These are phyloP conservation scores for Bidens hawaiensis DNA, from an alignment of 140 eudicot species.

Conservation along the genomic window DNA sequence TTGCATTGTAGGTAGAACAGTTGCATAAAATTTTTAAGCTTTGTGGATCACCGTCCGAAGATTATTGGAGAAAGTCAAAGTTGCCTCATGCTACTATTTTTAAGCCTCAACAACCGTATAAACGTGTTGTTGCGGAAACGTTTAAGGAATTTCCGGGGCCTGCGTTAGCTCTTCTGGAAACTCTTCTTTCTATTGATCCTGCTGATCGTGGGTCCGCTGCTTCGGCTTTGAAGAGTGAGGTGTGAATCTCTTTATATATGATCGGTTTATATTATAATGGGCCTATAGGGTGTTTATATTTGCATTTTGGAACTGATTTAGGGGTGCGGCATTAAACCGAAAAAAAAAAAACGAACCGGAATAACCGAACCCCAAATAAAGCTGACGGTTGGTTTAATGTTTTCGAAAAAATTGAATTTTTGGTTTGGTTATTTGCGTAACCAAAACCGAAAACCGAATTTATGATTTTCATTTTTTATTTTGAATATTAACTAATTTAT, in stretches of 20 bases:
- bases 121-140: conserved; percentile 67
- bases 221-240: conserved; percentile 77
- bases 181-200: conserved; percentile 76
- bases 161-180: conserved; percentile 67
- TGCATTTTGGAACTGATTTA: conserved; percentile 1
- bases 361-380: too few species aligned
- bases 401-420: too few species aligned
- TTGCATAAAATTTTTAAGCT: conserved; percentile 86
- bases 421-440: too few species aligned
- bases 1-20: conserved; percentile 74
- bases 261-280: not conserved
- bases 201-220: conserved; percentile 82
- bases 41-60: conserved; percentile 93
- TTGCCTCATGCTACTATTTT: conserved; percentile 85
- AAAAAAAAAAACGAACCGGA: too few species aligned
- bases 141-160: conserved; percentile 81
- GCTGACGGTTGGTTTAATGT: too few species aligned
- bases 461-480: too few species aligned
- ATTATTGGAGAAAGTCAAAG: conserved; percentile 75
- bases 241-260: conserved; percentile 12
- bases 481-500: too few species aligned
- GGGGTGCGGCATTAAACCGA: too few species aligned
- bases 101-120: conserved; percentile 80
- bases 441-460: too few species aligned
- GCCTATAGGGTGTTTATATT: not conserved